Base-by-base conservation (phyloP, 306 rosid genomes). In the Acacia melanoxylon region DNA sequence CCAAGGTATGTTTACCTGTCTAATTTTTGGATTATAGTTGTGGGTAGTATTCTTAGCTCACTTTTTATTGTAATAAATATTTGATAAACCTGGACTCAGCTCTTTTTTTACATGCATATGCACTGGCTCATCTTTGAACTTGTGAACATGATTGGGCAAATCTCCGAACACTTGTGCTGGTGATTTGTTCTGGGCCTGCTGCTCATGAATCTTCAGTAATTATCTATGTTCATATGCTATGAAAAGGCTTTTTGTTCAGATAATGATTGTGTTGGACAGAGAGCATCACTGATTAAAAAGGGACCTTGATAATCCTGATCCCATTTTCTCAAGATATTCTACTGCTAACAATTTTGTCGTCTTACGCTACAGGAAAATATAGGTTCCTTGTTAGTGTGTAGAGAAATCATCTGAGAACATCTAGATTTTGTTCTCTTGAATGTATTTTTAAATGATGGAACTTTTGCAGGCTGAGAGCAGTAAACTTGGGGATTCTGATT, bases 401-500 rank as follows among this genome's bases (percentile, higher is more conserved):
- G 22, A 16, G 13, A 16, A 45, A 31, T 29, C 16, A 14, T 46
- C 33, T 13, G 22, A 78, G 58, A 33, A 67, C 27, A 22, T 69
- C 5, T 69, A 68, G 74, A 41, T 41, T 68, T 41, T 52, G 19
- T 68, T 68, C 19, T 22, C 27, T 24, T 54, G 24, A 46, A n/a
- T 49, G 40, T 20, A 15, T 63, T 78, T 66, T 78, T 27, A 17
- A 65, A 44, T 25, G 62, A 13, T 62, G 61, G 59, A 80, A 58
- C 24, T 80, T 61, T 68, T 42, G 75, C 87, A 96, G 99, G 94
- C 94, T 78, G 97, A 96, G 70, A 81, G 92, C 56, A 92, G 92
- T 31, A 93, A 91, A 80, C 88, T 90, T 54, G 97, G 93, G 77
- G 97, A 84, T 13, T 91, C 92, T 16, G 95, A 85, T 78, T 93